phyloP scores from a whole-genome alignment of 345 rosid genomes.

The Boechera retrofracta region DNA sequence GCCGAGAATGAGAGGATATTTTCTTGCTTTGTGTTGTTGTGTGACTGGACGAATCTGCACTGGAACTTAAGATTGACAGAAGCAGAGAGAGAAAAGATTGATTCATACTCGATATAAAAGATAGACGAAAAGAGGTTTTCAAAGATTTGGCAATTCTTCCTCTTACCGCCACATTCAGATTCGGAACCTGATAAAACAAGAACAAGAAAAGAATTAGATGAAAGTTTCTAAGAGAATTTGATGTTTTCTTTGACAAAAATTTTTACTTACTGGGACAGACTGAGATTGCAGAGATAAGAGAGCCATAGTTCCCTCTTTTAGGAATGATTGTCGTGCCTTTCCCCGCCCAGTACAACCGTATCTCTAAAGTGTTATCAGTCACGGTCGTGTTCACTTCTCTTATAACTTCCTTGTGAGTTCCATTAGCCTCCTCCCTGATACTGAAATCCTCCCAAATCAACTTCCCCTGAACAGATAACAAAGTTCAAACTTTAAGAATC shows the following conservation, averaged over 20 bases:
- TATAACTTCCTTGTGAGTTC: slow-evolving; percentile 48
- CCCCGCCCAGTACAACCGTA: slow-evolving; percentile 71
- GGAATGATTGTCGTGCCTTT: slow-evolving; percentile 68
- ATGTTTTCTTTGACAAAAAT: not conserved
- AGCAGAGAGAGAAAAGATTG: not conserved
- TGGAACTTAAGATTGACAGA: slow-evolving; percentile 21
- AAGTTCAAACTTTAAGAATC: not conserved
- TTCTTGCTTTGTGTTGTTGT: slow-evolving; percentile 25
- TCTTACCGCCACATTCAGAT: slow-evolving; percentile 47
- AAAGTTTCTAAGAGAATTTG: not conserved
- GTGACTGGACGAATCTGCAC: slow-evolving; percentile 13
- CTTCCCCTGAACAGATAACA: slow-evolving; percentile 47
- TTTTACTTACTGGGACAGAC: slow-evolving; percentile 49
- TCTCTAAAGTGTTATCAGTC: slow-evolving; percentile 52
- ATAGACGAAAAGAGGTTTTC: not conserved
- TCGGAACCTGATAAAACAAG: slow-evolving; percentile 39
- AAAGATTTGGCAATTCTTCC: not conserved
- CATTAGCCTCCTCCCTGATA: slow-evolving; percentile 53
- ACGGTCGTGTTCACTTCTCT: slow-evolving; percentile 47
- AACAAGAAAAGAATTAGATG: slow-evolving; percentile 12
- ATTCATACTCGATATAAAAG: not conserved
- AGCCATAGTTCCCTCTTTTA: slow-evolving; percentile 57
- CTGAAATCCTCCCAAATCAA: slow-evolving; percentile 57
- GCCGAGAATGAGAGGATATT: slow-evolving; percentile 36
- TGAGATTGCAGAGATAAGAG: slow-evolving; percentile 72